phyloP scores from a whole-genome alignment of 108 stramenopile genomes.

The Aurantiochytrium sp. region DNA sequence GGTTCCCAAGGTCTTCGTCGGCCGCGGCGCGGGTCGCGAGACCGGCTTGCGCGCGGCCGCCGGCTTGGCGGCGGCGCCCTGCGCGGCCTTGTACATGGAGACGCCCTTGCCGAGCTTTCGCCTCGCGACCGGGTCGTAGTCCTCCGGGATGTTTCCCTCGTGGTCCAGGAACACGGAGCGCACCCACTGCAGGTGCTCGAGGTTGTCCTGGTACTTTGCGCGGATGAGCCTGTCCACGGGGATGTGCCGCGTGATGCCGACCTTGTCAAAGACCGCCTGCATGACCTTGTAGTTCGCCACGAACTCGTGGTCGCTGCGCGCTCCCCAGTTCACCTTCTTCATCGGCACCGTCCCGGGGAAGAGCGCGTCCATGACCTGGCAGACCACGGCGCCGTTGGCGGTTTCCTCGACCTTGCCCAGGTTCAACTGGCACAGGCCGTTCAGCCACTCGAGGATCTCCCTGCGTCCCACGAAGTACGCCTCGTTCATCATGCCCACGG shows the following conservation, averaged over 20 bases:
- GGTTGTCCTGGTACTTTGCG: conserved; percentile 94
- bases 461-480: conserved; percentile 93
- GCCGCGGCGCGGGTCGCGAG: not conserved
- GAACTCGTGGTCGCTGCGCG: conserved; percentile 76
- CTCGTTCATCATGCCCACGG: conserved; percentile 87
- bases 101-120: conserved; percentile 84
- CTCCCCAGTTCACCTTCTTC: conserved; percentile 87
- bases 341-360: conserved; percentile 85
- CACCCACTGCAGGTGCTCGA: conserved; percentile 98
- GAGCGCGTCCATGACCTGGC: conserved; percentile 86
- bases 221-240: conserved; percentile 75
- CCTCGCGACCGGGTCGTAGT: conserved; percentile 78
- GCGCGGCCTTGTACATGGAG: conserved; percentile 42
- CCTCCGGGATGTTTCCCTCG: conserved; percentile 56
- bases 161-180: conserved; percentile 85
- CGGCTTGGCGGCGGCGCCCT: not conserved
- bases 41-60: not conserved
- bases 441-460: conserved; percentile 91
- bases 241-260: conserved; percentile 20
- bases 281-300: conserved; percentile 93
- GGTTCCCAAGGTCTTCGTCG: not conserved
- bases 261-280: conserved; percentile 75
- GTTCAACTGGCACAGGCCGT: conserved; percentile 75
- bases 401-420: conserved; percentile 94
- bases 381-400: conserved; percentile 85